Evolutionary conservation across 345 rosid species (phyloP), one percentile per base, ranked within the genome.

Genomic region (Brassica rapa): DNA sequence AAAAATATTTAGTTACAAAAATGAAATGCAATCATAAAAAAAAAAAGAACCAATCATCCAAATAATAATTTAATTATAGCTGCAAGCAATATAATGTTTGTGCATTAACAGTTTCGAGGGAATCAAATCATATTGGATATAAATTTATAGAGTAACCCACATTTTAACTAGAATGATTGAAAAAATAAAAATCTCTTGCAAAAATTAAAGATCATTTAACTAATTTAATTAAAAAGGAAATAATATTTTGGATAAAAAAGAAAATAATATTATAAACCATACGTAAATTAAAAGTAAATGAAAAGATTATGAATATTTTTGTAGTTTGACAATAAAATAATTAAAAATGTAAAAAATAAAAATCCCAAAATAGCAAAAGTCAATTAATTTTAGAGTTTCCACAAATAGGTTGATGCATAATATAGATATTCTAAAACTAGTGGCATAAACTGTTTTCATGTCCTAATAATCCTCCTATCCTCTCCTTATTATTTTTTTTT

Each of bases 381-480:
- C 61, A 71, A 71, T 33, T 51, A 65, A 65, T 64, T 3, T 14
- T 25, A 12, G 27, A 71, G 55, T 5, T 41, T 72, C 57, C 14
- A 60, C 49, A 78, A 66, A 78, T 78, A 72, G 82, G 14, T 59
- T 59, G 24, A 32, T 60, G 56, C 66, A 33, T 30, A 32, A 59
- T 33, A 66, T 35, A 19, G 23, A 57, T 4, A 46, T n/a, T 19
- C 77, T 56, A 66, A 72, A 65, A 59, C 73, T 78, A 72, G 77
- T 60, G 25, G 30, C 77, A 46, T 39, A 71, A 29, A 66, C 30
- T 46, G 62, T 19, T 30, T 61, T 33, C 33, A 1, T 24, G 43
- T 3, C 69, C 82, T 73, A 4, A 46, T 46, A 59, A 72, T 78
- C 32, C 73, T 72, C 73, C 2, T 49, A 61, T 78, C 81, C 77